Percentiles rank a stretch among this genome's conserved stretches.
Evolutionary conservation across 768 basidiomycete genomes (phyloP).

Genomic region (Trametes meyenii): DNA sequence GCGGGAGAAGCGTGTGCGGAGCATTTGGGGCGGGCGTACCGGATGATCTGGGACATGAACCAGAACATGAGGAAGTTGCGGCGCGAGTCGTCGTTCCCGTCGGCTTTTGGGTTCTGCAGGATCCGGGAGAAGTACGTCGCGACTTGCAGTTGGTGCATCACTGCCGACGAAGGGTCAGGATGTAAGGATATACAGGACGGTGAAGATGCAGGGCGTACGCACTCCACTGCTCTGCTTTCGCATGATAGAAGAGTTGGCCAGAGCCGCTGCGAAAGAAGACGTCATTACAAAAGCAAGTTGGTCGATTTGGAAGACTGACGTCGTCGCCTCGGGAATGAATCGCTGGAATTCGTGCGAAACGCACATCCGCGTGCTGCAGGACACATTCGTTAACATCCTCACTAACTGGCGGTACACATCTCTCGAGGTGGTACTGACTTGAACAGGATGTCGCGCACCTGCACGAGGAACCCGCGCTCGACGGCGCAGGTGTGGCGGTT

Average conservation of each 20-base stretch:
- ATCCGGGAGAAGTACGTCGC: conserved; percentile 60
- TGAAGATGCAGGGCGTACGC: neutral
- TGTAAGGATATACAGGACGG: no score
- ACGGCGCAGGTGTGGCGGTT: conserved; percentile 65
- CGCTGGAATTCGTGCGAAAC: conserved; percentile 71
- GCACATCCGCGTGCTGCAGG: conserved; percentile 62
- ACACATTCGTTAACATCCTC: neutral
- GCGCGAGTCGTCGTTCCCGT: conserved; percentile 48
- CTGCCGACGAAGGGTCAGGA: conserved; percentile 36
- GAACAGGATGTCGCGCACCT: conserved; percentile 74
- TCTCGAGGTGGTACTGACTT: conserved; percentile 51
- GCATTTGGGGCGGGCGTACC: conserved; percentile 36
- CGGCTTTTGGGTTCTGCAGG: conserved; percentile 59
- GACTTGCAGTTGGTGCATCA: conserved; percentile 60
- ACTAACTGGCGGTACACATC: neutral
- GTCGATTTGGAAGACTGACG: conserved; percentile 40
- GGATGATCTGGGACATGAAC: conserved; percentile 72
- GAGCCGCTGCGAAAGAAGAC: conserved; percentile 31
- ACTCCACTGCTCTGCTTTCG: conserved; percentile 34
- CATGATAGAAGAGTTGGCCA: conserved; percentile 28
- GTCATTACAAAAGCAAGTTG: no score
- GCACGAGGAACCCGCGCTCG: conserved; percentile 69
- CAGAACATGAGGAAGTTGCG: conserved; percentile 75
- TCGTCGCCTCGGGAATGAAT: conserved; percentile 59
- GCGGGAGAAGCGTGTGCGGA: neutral